Conservation (phyloP, 2,329 filamentous ascomycete genomes). For the Sporothrix brasiliensis region DNA sequence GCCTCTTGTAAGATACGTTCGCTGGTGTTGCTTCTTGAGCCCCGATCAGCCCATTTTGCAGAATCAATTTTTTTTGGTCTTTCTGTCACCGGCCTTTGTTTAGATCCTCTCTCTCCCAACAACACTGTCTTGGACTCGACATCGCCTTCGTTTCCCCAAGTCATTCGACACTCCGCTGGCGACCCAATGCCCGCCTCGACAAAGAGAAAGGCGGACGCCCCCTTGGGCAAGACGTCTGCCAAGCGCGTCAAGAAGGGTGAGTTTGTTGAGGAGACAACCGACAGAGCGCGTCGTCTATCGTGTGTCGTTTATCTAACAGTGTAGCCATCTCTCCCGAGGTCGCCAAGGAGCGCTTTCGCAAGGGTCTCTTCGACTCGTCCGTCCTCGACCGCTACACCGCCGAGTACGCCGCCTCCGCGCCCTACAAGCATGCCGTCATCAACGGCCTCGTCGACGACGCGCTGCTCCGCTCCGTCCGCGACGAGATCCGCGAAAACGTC, state of each 20-base stretch:
- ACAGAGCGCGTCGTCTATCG: no score
- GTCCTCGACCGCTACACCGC: conserved; percentile 62
- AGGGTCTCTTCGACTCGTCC: conserved; percentile 64
- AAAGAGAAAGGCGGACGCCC: conserved; percentile 51
- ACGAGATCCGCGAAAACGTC: conserved; percentile 86
- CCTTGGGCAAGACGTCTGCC: conserved; percentile 48
- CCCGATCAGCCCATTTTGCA: conserved; percentile 31
- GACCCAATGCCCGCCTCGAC: conserved; percentile 24
- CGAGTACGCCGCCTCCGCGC: conserved; percentile 65
- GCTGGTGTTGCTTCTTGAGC: conserved; percentile 17
- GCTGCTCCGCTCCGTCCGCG: conserved; percentile 82
- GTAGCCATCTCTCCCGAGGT: conserved; percentile 54
- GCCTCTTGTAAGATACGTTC: conserved; percentile 12
- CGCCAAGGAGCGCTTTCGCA: conserved; percentile 63
- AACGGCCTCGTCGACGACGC: conserved; percentile 74
- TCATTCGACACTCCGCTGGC: background rate
- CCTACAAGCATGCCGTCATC: conserved; percentile 94
- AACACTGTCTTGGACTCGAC: background rate
- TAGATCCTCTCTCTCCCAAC: background rate
- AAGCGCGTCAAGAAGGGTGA: conserved; percentile 57
- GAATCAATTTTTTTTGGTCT: conserved; percentile 27
- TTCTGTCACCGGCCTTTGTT: background rate
- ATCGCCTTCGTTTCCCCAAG: background rate
- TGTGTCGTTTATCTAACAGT: no score
- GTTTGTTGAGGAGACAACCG: conserved; percentile 31